A percentile compares a stretch with the other conserved stretches of the same genome.
phyloP scores from a whole-genome alignment of 2,329 filamentous ascomycete species.

The Aspergillus uvarum region DNA sequence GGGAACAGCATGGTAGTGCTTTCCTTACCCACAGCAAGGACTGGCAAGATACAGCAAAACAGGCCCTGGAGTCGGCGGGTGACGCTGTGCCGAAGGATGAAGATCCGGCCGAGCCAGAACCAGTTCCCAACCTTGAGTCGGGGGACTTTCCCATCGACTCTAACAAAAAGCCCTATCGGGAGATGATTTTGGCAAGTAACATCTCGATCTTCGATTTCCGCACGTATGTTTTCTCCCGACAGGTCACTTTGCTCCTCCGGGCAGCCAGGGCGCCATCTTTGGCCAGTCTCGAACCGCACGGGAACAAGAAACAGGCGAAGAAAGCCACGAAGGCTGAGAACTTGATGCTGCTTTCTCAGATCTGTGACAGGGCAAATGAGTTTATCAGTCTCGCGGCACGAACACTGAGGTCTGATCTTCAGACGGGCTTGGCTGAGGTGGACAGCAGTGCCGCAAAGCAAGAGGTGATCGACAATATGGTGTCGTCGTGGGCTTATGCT shows the following conservation, averaged over 20 bases:
- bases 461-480: slow-evolving; percentile 46
- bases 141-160: slow-evolving; percentile 47
- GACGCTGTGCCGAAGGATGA: slow-evolving; percentile 29
- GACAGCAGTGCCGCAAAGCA: slow-evolving; percentile 33
- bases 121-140: slow-evolving; percentile 29
- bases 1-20: slow-evolving; percentile 67
- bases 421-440: slow-evolving; percentile 56
- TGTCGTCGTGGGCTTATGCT: slow-evolving; percentile 49
- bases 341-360: slow-evolving; percentile 75
- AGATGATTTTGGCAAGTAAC: slow-evolving; percentile 88
- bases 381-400: slow-evolving; percentile 81
- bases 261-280: slow-evolving; percentile 64
- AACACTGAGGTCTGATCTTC: slow-evolving; percentile 75
- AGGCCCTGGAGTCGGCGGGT: slow-evolving; percentile 46
- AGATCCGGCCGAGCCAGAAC: slow-evolving; percentile 28
- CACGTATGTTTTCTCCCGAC: slow-evolving; percentile 88
- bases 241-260: slow-evolving; percentile 77
- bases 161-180: slow-evolving; percentile 77
- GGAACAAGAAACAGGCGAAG: slow-evolving; percentile 46
- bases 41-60: slow-evolving; percentile 60
- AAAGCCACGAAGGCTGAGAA: slow-evolving; percentile 67
- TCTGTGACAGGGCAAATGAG: slow-evolving; percentile 76
- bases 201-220: slow-evolving; percentile 96
- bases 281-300: slow-evolving; percentile 28
- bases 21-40: slow-evolving; percentile 74